Evolutionary conservation across 2,329 filamentous ascomycete genomes (phyloP), one percentile per base, ranked within the genome.

Genomic region (Fusarium chuoi): DNA sequence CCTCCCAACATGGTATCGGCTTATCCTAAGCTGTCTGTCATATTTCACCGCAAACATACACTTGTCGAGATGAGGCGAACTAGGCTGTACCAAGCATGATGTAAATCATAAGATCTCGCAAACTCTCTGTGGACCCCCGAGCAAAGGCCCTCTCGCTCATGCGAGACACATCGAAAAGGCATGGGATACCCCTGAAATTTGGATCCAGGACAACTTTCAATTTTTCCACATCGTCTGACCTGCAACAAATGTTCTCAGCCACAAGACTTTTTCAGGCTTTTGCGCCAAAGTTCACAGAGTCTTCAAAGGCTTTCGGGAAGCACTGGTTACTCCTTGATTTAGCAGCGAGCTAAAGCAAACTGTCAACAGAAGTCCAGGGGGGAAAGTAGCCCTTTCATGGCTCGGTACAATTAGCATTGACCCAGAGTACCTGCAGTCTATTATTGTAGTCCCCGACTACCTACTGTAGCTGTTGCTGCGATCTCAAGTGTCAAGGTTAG

Each of bases 81-180:
- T 57, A 14, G 17, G 18, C 38, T 36, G 36, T 51, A 22, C 24
- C 28, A 35, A 28, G 35, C 35, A 30, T 39, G 44, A 26, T 10
- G 14, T 38, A 26, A 35, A 44, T 14, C 24, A 44, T 35, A 24
- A 62, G 49, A 62, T 54, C 41, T 17, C 26, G 30, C 58, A 64
- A 64, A 42, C 45, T 57, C 56, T 45, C 38, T 8, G 49, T 56
- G 56, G 63, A 48, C 46, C 45, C 24, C 35, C 28, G 6, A 22
- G 24, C 18, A 15, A 58, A 42, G 41, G 48, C 62, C 66, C 67
- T 65, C 41, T 57, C 39, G 59, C 39, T 58, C 48, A 75, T 71
- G 71, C 75, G 66, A 69, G 66, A 73, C 75, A 76, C 62, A 62
- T 36, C 51, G n/a, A 30, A 41, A 55, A 35, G 45, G 61, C 59